Conservation (phyloP, 345 rosid genomes). For the Dipteronia dyeriana region DNA sequence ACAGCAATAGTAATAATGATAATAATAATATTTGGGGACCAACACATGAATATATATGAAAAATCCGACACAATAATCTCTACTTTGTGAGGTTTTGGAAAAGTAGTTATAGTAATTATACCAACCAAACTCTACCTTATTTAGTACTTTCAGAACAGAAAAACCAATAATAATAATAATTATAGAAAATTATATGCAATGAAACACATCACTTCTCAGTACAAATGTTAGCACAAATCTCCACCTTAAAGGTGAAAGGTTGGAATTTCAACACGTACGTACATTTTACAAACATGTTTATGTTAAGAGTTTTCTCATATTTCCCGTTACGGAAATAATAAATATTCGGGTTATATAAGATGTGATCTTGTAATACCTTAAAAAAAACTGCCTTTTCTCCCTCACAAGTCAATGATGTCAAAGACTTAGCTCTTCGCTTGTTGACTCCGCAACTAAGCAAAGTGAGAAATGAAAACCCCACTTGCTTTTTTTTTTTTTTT, state of each 20-base stretch:
- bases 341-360: too few species aligned
- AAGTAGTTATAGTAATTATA: conserved; percentile 36
- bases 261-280: too few species aligned
- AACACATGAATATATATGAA: conserved; percentile 10
- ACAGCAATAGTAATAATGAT: conserved; percentile 10
- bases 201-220: too few species aligned
- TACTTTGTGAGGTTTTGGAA: conserved; percentile 28
- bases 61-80: conserved; percentile 48
- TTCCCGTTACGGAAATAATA: too few species aligned
- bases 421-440: conserved; percentile 45
- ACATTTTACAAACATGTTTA: too few species aligned
- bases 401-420: conserved; percentile 44
- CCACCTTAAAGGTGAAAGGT: too few species aligned
- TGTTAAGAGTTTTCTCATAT: too few species aligned
- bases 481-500: conserved; percentile 16
- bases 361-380: too few species aligned
- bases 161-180: too few species aligned
- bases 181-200: too few species aligned
- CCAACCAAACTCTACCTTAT: conserved; percentile 41
- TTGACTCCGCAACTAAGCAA: conserved; percentile 56
- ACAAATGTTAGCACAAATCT: too few species aligned
- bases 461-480: conserved; percentile 27
- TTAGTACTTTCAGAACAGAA: conserved; percentile 41
- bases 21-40: conserved; percentile 18
- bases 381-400: conserved; percentile 8